These are phyloP conservation scores for Trichophyton benhamiae DNA, from an alignment of 2,329 filamentous ascomycete genomes.

Conservation along the genomic window DNA sequence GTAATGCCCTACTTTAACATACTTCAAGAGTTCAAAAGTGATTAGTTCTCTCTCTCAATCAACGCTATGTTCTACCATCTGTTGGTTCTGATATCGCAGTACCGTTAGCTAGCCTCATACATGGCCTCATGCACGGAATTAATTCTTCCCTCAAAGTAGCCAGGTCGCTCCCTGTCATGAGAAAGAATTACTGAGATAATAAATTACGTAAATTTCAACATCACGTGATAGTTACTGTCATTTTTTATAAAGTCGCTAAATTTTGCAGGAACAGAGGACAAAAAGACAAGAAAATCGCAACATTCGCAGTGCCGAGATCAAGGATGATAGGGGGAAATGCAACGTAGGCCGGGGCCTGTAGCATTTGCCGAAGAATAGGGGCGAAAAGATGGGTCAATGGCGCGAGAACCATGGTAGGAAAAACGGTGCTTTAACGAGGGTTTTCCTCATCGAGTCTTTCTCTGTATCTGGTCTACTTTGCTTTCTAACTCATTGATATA, in stretches of 20 bases:
- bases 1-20: background rate
- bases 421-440: background rate
- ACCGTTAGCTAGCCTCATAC: no score
- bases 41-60: no score
- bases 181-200: no score
- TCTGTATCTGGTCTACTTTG: slow-evolving; percentile 56
- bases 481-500: slow-evolving; percentile 75
- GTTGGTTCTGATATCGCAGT: no score
- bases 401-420: background rate
- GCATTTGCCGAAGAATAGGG: background rate
- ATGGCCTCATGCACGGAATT: no score
- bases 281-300: background rate
- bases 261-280: background rate
- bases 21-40: no score
- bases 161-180: no score
- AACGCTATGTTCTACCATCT: no score
- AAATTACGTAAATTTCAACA: no score
- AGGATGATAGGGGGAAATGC: background rate
- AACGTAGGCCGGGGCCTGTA: background rate
- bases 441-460: slow-evolving; percentile 32
- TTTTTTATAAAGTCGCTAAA: background rate
- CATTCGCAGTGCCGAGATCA: background rate
- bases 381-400: background rate
- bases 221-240: no score
- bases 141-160: no score